Evolutionary conservation across 2,329 filamentous ascomycete species (phyloP), one percentile per base, ranked within the genome.

Genomic region (Penicillium sclerotigenum): DNA sequence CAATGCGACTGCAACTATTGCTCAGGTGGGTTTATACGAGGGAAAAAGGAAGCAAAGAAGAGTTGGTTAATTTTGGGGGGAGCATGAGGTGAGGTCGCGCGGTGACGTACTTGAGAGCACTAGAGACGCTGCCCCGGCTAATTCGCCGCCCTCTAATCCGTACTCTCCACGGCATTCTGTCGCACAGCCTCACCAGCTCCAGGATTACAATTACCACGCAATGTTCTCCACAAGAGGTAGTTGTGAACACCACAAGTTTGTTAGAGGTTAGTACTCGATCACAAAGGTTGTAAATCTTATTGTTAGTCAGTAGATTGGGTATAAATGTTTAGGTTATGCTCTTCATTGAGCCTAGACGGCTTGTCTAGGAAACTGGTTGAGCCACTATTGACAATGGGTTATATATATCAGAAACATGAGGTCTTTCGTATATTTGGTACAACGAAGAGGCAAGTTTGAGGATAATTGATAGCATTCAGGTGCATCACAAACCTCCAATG

Each of bases 91-190:
- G 66, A 72, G 65, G 66, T 71, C 67, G 68, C 65, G 65, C 61
- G 59, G 68, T 70, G 67, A 71, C 66, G 69, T 71, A 70, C 60
- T 65, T 69, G 67, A 67, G 61, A 59, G 47, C 42, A 58, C 54
- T 52, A 49, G 62, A 56, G 61, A 60, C 62, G 60, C 64, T 71
- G 66, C 65, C 58, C 54, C 51, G 55, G 52, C 57, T 60, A 60
- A 61, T 63, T 60, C 62, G 61, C 57, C 53, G 54, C 45, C 48
- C 48, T 49, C 26, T 22, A 9, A 28, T n/a, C n/a, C n/a, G n/a
- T n/a, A n/a, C 29, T 49, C 43, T 41, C 42, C 28, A 48, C 43
- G 43, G 18, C 26, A 28, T 50, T 54, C 45, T 50, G 52, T 54
- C 36, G 29, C 52, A 54, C 52, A 36, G 18, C 52, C 45, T 54